phyloP scores from a whole-genome alignment of 1,284 basidiomycete genomes.

The Cutaneotrichosporon cutaneum region DNA sequence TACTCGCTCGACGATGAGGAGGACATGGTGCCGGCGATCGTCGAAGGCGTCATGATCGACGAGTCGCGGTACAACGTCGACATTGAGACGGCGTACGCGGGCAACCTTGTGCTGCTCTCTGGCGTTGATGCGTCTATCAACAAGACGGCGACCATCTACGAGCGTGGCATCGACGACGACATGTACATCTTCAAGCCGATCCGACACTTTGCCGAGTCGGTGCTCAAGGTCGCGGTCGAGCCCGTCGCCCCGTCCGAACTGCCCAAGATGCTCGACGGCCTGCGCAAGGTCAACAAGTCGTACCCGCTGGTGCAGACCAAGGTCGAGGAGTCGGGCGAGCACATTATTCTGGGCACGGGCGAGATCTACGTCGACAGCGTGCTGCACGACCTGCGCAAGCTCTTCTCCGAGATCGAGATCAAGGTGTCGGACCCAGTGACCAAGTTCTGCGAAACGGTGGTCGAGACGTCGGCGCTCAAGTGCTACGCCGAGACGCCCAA shows the following conservation, averaged over 20 bases:
- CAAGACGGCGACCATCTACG: constrained; percentile 88
- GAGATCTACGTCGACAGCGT: constrained; percentile 96
- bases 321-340: constrained; percentile 98
- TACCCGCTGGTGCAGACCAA: constrained; percentile 93
- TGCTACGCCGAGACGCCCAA: constrained; percentile 99
- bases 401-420: constrained; percentile 99
- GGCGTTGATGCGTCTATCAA: constrained; percentile 92
- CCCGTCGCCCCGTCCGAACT: constrained; percentile 96
- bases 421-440: constrained; percentile 99
- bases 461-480: constrained; percentile 96
- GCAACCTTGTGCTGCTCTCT: constrained; percentile 86
- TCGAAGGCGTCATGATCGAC: constrained; percentile 85
- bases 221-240: constrained; percentile 98
- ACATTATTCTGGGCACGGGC: constrained; percentile 94
- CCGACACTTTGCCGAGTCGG: constrained; percentile 92
- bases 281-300: constrained; percentile 95
- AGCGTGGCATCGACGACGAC: constrained; percentile 68
- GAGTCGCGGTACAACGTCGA: constrained; percentile 91
- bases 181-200: constrained; percentile 92
- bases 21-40: constrained; percentile 84
- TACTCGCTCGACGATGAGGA: constrained; percentile 98
- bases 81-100: constrained; percentile 81
- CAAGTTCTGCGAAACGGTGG: constrained; percentile 96
- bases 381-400: constrained; percentile 86
- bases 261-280: constrained; percentile 95